Percentiles rank a stretch among this genome's conserved stretches.
phyloP scores from a whole-genome alignment of 2,329 filamentous ascomycete genomes.

The Paramyrothecium roridum region DNA sequence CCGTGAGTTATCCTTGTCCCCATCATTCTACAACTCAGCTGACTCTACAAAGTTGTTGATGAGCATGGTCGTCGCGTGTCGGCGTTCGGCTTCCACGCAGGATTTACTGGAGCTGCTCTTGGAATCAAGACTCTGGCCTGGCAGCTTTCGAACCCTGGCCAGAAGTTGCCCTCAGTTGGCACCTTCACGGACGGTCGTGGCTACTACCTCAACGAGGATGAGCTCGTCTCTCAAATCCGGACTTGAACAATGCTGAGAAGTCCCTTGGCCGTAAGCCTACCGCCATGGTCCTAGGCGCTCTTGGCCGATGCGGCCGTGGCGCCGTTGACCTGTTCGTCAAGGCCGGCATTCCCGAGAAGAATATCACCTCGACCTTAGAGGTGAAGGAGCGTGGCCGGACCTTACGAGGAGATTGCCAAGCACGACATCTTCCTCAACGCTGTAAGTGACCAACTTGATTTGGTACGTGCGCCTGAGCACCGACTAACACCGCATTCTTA shows the following conservation, averaged over 20 bases:
- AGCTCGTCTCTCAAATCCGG: slow-evolving; percentile 42
- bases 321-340: slow-evolving; percentile 77
- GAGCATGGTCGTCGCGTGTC: slow-evolving; percentile 68
- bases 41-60: slow-evolving; percentile 52
- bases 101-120: slow-evolving; percentile 71
- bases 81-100: slow-evolving; percentile 72
- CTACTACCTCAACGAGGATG: slow-evolving; percentile 67
- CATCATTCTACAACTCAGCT: not conserved
- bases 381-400: slow-evolving; percentile 63
- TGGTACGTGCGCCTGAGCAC: too few species aligned
- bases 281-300: slow-evolving; percentile 79
- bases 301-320: slow-evolving; percentile 81
- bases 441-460: slow-evolving; percentile 11
- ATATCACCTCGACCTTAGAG: slow-evolving; percentile 50
- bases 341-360: slow-evolving; percentile 50
- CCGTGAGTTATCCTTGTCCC: slow-evolving; percentile 14
- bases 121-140: slow-evolving; percentile 79
- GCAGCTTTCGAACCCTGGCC: slow-evolving; percentile 70
- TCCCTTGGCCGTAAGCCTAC: slow-evolving; percentile 66
- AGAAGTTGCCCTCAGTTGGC: slow-evolving; percentile 55
- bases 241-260: slow-evolving; percentile 67
- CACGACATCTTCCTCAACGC: slow-evolving; percentile 75
- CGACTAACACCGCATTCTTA: slow-evolving; percentile 4
- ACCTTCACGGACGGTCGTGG: slow-evolving; percentile 43
- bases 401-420: slow-evolving; percentile 75